Percentiles rank a stretch among this genome's conserved stretches.
Conservation (phyloP, 169 alveolate genomes). For the Cryptosporidium sp. region DNA sequence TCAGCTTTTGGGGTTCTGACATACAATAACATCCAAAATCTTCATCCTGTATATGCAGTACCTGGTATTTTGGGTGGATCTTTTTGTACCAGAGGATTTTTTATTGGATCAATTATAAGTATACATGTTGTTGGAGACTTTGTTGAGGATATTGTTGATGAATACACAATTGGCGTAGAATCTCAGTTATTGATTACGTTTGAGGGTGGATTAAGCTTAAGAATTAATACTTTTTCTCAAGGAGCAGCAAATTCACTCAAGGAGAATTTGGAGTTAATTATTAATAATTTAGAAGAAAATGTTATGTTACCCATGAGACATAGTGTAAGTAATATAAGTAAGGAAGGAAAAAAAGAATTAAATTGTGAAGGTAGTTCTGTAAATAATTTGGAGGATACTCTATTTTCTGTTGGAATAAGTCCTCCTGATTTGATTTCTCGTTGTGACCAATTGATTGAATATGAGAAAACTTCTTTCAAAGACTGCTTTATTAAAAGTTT, state of each 20-base stretch:
- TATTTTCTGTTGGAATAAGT: slow-evolving; percentile 49
- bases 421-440: slow-evolving; percentile 72
- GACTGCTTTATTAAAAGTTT: slow-evolving; percentile 44
- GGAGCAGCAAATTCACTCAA: slow-evolving; percentile 66
- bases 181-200: slow-evolving; percentile 57
- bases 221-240: slow-evolving; percentile 52
- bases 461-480: slow-evolving; percentile 24
- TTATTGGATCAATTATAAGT: slow-evolving; percentile 62
- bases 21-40: slow-evolving; percentile 6
- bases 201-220: slow-evolving; percentile 54
- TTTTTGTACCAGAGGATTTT: slow-evolving; percentile 62
- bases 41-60: slow-evolving; percentile 65
- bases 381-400: slow-evolving; percentile 1
- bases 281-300: slow-evolving; percentile 45
- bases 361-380: not conserved
- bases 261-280: slow-evolving; percentile 22
- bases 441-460: slow-evolving; percentile 21
- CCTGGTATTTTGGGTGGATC: slow-evolving; percentile 47
- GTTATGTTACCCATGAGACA: slow-evolving; percentile 40
- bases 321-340: slow-evolving; percentile 1
- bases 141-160: slow-evolving; percentile 57
- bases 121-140: slow-evolving; percentile 11
- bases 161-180: slow-evolving; percentile 28
- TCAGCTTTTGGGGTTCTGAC: slow-evolving; percentile 42
- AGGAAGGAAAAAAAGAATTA: not conserved